A percentile compares a stretch with the other conserved stretches of the same genome.
Evolutionary conservation across 1,284 basidiomycete species (phyloP).

Genomic region (Moniliophthora roreri): DNA sequence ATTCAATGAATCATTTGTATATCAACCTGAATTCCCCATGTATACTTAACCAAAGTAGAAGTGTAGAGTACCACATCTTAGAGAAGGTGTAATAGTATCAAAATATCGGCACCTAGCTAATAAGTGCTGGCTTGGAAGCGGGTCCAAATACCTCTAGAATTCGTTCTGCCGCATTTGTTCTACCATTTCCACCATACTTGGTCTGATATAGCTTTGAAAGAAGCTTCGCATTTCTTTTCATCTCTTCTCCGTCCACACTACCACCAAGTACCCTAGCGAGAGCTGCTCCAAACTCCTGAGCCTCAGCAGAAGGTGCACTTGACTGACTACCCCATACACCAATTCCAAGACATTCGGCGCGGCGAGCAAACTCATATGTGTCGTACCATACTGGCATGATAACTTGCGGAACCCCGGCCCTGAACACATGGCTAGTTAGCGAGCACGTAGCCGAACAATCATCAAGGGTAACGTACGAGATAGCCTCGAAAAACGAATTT

Average conservation of each 20-base stretch:
- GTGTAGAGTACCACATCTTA: too few relatives aligned
- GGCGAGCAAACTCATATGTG: constrained; percentile 14
- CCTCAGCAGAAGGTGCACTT: constrained; percentile 9
- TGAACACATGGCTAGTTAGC: not conserved
- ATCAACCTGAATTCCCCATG: too few relatives aligned
- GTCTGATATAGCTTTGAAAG: too few relatives aligned
- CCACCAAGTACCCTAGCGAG: constrained; percentile 5
- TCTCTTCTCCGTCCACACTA: not conserved
- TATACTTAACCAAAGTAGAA: too few relatives aligned
- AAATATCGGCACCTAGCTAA: too few relatives aligned
- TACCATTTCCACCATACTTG: too few relatives aligned
- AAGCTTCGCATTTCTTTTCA: constrained; percentile 1
- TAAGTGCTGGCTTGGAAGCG: too few relatives aligned
- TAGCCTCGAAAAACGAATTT: constrained; percentile 14
- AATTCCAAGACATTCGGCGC: constrained; percentile 12
- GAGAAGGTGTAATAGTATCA: too few relatives aligned
- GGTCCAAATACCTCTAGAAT: too few relatives aligned
- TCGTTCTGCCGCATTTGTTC: too few relatives aligned
- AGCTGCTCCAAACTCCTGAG: constrained; percentile 11
- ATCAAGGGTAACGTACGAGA: constrained; percentile 10
- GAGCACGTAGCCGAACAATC: not conserved
- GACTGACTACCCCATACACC: constrained; percentile 13
- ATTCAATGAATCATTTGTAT: too few relatives aligned
- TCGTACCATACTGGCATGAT: constrained; percentile 16
- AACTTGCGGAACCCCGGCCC: constrained; percentile 13